Conservation (phyloP, 176 grass and related monocot genomes). For the Raddia distichophylla region DNA sequence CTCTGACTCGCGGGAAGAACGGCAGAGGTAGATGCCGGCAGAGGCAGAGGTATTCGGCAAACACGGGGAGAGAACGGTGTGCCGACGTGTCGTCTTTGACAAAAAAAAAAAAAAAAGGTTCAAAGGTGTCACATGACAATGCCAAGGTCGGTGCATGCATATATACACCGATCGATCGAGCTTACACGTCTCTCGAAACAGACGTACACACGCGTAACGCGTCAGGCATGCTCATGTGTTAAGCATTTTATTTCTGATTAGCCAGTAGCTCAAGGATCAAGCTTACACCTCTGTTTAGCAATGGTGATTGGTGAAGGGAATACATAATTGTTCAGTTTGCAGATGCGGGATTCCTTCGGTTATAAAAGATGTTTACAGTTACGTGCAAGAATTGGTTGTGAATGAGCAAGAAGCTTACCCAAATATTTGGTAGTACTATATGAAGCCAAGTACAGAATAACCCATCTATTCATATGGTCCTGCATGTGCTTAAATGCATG, state of each 20-base stretch:
- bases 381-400: conserved; percentile 35
- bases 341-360: not conserved
- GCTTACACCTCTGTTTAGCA: not conserved
- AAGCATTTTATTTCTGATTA: not conserved
- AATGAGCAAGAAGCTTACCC: conserved; percentile 1
- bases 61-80: not conserved
- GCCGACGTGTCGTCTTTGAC: conserved; percentile 25
- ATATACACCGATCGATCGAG: not conserved
- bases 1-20: no score
- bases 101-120: not conserved
- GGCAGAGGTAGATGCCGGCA: no score
- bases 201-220: conserved; percentile 7
- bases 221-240: not conserved
- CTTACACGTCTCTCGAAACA: conserved; percentile 23
- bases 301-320: not conserved
- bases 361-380: conserved; percentile 18
- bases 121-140: not conserved
- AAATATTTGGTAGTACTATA: conserved; percentile 10
- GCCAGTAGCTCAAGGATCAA: not conserved
- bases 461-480: no score
- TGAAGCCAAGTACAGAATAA: conserved; percentile 14
- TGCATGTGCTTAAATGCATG: not conserved
- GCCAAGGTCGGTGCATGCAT: not conserved
- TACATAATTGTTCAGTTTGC: not conserved
- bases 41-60: no score